Evolutionary conservation across 192 early-diverging fungal species (phyloP), one percentile per base, ranked within the genome.

Genomic region (Physocladia obscura): DNA sequence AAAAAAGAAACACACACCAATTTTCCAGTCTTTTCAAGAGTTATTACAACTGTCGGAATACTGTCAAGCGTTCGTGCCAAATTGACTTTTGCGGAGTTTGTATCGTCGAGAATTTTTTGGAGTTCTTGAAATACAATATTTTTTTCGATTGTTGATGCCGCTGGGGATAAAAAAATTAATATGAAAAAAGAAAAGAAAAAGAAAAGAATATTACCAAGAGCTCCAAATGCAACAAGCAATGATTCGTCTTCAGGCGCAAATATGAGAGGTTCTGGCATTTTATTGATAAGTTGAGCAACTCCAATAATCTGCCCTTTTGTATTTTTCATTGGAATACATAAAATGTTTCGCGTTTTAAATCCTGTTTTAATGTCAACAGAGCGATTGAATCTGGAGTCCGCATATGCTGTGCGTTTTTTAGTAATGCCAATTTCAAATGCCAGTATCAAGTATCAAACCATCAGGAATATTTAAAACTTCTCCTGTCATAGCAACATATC

Each of bases 251-350:
- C 83, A 30, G 62, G 50, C 3, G 62, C 63, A 65, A 85, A 85
- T 11, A 62, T 35, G 5, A 67, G 24, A 4, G 29, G 49, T 13
- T 74, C 77, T 27, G 78, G 78, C 32, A 82, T 47, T 57, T 85
- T 85, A 57, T 85, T 85, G 67, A 85, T 83, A 48, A 82, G 61
- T 62, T 82, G 81, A 5, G 74, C 68, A 22, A 82, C 81, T 1
- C 83, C 83, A 49, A 85, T 79, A 29, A 83, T 64, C 17, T 77
- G 62, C 1, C 73, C 65, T 21, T 77, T 55, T 0, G 64, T 36
- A 37, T 68, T 79, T 24, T 54, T 37, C 81, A 85, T 85, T 0
- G 84, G 81, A 55, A 82, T 76, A 49, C 78, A 79, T 2, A 85
- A 72, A 51, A 85, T 85, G 55, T 77, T 85, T 19, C 81, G 74